A percentile compares a stretch with the other conserved stretches of the same genome.
Conservation (phyloP, 2,329 filamentous ascomycete genomes). For the Botrytis squamosa region DNA sequence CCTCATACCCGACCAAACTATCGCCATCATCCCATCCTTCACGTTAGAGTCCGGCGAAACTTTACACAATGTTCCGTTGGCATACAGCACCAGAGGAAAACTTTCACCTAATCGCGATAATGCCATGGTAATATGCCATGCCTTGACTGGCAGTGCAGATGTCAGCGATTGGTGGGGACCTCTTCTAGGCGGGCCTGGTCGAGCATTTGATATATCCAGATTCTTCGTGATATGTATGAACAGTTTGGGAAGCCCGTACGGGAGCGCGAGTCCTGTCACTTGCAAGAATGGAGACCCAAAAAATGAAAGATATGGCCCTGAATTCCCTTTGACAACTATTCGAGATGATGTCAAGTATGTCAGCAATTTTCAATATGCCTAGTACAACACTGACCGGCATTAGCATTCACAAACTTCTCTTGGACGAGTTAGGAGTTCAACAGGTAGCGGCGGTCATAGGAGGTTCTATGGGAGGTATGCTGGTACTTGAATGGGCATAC, state of each 20-base stretch:
- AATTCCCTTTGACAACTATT: constrained; percentile 94
- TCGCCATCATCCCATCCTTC: constrained; percentile 84
- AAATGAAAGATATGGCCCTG: constrained; percentile 82
- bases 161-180: constrained; percentile 89
- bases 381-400: constrained; percentile 25
- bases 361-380: constrained; percentile 21
- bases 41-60: constrained; percentile 89
- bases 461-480: constrained; percentile 85
- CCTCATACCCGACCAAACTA: constrained; percentile 84
- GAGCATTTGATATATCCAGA: constrained; percentile 75
- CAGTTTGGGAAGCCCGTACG: constrained; percentile 80
- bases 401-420: constrained; percentile 74
- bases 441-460: constrained; percentile 78
- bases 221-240: constrained; percentile 89
- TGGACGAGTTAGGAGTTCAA: constrained; percentile 77
- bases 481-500: constrained; percentile 89
- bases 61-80: constrained; percentile 71
- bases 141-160: constrained; percentile 80
- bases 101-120: constrained; percentile 61
- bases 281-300: constrained; percentile 75
- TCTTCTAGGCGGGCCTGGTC: constrained; percentile 71
- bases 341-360: constrained; percentile 90
- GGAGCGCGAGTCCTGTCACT: constrained; percentile 84
- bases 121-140: constrained; percentile 78
- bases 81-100: constrained; percentile 64